Percentiles rank a stretch among this genome's conserved stretches.
phyloP scores from a whole-genome alignment of 1,139 yeast species.

The Trichomonascaceae sp. region DNA sequence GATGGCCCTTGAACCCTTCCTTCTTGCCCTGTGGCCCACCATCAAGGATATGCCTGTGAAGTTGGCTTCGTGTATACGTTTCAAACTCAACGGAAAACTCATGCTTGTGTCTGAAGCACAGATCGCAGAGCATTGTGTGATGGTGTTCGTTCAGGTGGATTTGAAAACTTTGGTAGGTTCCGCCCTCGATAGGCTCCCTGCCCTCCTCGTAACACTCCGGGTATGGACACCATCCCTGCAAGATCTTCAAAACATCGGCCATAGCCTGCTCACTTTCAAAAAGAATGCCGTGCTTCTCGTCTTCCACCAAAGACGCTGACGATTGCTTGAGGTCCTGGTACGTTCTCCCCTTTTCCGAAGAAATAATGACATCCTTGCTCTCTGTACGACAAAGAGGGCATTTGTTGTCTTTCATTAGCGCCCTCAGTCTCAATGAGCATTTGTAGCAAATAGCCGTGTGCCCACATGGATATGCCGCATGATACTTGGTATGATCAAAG shows the following conservation, averaged over 20 bases:
- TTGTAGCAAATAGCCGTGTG: conserved; percentile 64
- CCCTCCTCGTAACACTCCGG: conserved; percentile 27
- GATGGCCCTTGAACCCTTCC: conserved; percentile 79
- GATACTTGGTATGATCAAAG: conserved; percentile 51
- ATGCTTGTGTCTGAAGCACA: conserved; percentile 64
- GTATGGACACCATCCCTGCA: conserved; percentile 46
- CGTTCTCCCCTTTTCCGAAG: conserved; percentile 33
- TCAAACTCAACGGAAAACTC: conserved; percentile 64
- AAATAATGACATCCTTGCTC: conserved; percentile 40
- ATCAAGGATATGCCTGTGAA: conserved; percentile 53
- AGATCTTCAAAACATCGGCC: conserved; percentile 37
- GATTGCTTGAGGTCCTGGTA: conserved; percentile 29
- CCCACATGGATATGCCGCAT: conserved; percentile 70
- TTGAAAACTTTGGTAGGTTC: conserved; percentile 48
- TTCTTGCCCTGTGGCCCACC: conserved; percentile 35
- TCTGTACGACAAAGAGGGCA: conserved; percentile 74
- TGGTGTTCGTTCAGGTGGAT: conserved; percentile 57
- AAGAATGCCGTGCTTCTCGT: conserved; percentile 20
- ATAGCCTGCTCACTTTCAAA: conserved; percentile 21
- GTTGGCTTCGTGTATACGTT: conserved; percentile 46
- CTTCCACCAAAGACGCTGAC: conserved; percentile 21
- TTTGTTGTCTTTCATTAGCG: conserved; percentile 54
- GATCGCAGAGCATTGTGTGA: conserved; percentile 46
- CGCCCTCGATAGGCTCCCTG: conserved; percentile 24
- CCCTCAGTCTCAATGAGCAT: conserved; percentile 76